Conservation (phyloP, 2,329 filamentous ascomycete genomes). For the Ophiocordyceps polyrhachis-furcata region DNA sequence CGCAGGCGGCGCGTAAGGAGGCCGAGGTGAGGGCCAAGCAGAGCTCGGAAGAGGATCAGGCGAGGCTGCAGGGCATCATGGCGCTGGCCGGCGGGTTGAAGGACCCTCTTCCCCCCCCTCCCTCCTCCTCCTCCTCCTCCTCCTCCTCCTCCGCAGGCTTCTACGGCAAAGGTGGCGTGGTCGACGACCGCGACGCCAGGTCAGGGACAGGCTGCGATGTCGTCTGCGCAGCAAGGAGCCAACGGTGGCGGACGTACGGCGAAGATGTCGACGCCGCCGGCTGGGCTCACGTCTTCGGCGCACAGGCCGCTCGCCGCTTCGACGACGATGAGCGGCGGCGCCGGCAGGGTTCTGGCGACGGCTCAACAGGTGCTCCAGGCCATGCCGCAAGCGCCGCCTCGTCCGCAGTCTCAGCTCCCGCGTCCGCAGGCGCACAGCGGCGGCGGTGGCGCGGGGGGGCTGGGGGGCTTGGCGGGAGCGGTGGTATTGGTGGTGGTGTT, state of each 20-base stretch:
- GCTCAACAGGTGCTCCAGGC: conserved; percentile 14
- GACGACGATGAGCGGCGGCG: conserved; percentile 8
- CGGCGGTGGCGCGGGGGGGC: too few relatives aligned
- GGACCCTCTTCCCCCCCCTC: conserved; percentile 13
- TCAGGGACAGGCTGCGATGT: neutral
- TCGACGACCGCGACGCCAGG: too few relatives aligned
- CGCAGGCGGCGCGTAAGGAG: conserved; percentile 50
- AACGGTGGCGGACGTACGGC: neutral
- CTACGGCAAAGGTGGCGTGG: conserved; percentile 1
- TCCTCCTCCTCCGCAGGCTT: too few relatives aligned
- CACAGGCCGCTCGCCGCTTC: conserved; percentile 1
- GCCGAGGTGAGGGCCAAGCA: conserved; percentile 43
- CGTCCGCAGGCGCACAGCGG: conserved; percentile 9
- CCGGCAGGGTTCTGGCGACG: conserved; percentile 7
- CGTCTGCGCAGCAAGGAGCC: neutral
- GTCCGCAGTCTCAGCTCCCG: conserved; percentile 11
- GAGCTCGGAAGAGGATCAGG: conserved; percentile 40
- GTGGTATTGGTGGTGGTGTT: too few relatives aligned
- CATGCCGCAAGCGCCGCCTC: conserved; percentile 9
- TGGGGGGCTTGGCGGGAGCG: too few relatives aligned
- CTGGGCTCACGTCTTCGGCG: neutral
- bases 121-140: conserved; percentile 6
- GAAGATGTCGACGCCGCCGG: neutral
- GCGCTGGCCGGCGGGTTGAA: conserved; percentile 33
- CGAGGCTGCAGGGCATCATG: conserved; percentile 41